Conservation (phyloP, 2,329 filamentous ascomycete genomes). For the Claviceps sp. region DNA sequence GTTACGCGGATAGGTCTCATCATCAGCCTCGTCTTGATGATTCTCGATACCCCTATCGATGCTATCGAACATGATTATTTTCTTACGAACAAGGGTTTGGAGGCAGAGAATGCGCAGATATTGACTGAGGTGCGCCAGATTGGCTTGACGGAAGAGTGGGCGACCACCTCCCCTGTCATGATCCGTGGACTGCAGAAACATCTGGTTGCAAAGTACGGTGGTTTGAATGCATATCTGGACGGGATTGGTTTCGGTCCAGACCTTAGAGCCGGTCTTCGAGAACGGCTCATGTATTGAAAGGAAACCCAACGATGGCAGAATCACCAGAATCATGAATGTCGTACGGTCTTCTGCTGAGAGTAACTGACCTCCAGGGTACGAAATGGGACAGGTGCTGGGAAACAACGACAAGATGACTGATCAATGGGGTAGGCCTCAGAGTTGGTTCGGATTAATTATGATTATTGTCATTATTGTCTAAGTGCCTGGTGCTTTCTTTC, state of each 20-base stretch:
- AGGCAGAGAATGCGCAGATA: conserved; percentile 46
- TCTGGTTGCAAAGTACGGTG: conserved; percentile 49
- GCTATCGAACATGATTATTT: conserved; percentile 62
- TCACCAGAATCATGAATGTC: neutral
- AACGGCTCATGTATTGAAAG: conserved; percentile 28
- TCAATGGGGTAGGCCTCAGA: too few relatives aligned
- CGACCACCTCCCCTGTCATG: conserved; percentile 49
- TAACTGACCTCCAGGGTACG: too few relatives aligned
- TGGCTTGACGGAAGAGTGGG: conserved; percentile 63
- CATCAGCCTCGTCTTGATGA: conserved; percentile 52
- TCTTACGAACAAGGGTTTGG: conserved; percentile 46
- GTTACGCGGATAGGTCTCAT: conserved; percentile 43
- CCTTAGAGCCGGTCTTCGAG: conserved; percentile 27
- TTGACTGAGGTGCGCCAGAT: conserved; percentile 56
- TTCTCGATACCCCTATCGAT: conserved; percentile 40
- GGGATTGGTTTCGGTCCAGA: conserved; percentile 40
- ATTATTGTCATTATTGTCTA: neutral
- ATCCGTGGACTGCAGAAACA: conserved; percentile 44
- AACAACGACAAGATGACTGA: too few relatives aligned
- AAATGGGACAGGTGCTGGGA: too few relatives aligned
- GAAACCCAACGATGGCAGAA: neutral
- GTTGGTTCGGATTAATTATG: neutral
- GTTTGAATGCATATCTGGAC: conserved; percentile 51
- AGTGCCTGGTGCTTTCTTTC: conserved; percentile 43
- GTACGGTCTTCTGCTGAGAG: neutral